Percentiles rank a stretch among this genome's conserved stretches.
Evolutionary conservation across 1,284 basidiomycete genomes (phyloP).

Genomic region (Ceratobasidium sp.): DNA sequence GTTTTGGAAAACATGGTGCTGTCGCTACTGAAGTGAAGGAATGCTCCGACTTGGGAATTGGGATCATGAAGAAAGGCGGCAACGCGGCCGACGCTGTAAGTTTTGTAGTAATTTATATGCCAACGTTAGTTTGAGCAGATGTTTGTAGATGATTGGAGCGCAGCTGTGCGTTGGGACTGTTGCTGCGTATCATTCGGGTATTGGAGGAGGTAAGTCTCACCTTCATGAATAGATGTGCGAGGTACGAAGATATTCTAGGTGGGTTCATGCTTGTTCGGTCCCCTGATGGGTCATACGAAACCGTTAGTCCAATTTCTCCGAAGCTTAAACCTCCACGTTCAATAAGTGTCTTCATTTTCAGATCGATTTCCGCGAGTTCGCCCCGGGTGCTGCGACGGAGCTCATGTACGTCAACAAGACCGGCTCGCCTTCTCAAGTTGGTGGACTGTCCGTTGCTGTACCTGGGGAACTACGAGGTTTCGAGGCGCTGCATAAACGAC

Average conservation of each 20-base stretch:
- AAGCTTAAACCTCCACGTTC: not conserved
- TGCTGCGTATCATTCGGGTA: slow-evolving; percentile 37
- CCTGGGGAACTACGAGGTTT: slow-evolving; percentile 36
- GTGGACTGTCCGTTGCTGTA: slow-evolving; percentile 31
- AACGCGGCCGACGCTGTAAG: slow-evolving; percentile 36
- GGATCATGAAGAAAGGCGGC: slow-evolving; percentile 23
- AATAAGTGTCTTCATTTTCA: not conserved
- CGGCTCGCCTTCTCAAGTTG: slow-evolving; percentile 32
- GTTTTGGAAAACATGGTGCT: slow-evolving; percentile 32
- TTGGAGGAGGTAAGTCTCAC: slow-evolving; percentile 20
- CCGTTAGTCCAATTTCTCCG: not conserved
- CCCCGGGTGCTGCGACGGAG: slow-evolving; percentile 24
- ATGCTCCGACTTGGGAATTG: slow-evolving; percentile 30
- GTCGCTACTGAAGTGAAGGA: slow-evolving; percentile 37
- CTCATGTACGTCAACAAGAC: slow-evolving; percentile 41
- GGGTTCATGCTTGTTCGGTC: slow-evolving; percentile 39
- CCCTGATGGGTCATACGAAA: slow-evolving; percentile 32
- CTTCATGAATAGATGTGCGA: no score
- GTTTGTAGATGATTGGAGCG: slow-evolving; percentile 29
- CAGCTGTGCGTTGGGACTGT: slow-evolving; percentile 35
- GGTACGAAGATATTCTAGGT: not conserved
- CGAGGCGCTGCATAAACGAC: slow-evolving; percentile 23
- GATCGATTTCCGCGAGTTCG: slow-evolving; percentile 37
- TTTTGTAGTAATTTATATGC: no score
- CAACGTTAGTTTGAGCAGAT: not conserved